Evolutionary conservation across 2,329 filamentous ascomycete genomes (phyloP), one percentile per base, ranked within the genome.

Genomic region (Claviceps pusilla): DNA sequence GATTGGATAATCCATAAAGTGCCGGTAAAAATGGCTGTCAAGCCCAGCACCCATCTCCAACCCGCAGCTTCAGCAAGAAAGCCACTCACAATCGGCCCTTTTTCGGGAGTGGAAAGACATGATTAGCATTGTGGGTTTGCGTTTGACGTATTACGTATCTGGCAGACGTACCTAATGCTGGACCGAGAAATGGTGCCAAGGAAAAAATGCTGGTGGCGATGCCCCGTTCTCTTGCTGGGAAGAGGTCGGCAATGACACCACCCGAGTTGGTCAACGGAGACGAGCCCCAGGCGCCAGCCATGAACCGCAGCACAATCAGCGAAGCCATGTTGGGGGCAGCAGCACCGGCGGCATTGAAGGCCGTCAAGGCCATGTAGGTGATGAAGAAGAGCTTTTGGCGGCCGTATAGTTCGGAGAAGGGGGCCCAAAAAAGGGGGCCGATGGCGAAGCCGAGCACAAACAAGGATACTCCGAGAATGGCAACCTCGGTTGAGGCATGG

Each of bases 241-340:
- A 84, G 67, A 84, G 77, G 62, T 85, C 82, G 45, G 80, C 81
- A 59, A 84, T 78, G 31, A 81, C 74, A 59, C 80, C 82, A 3
- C 79, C 79, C 1, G 77, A 75, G 59, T 83, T 83, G 7, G 80
- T 82, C 56, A 85, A 66, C 1, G 80, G 78, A 0, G 79, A 79
- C 0, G 79, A 78, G 4, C 80, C 82, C 60, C 83, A 83, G 7
- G 77, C 68, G 43, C 82, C 81, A 28, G 78, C 77, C 52, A 87
- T 76, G 68, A 87, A 87, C n/a, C 84, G 78, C 43, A 86, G 71
- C n/a, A 85, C 73, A 37, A 87, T 68, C 2, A 88, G 69, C 1
- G 78, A 77, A 50, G 70, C 70, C 56, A 83, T 79, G 59, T 77
- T 81, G 55, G 77, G 69, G 0, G 77, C 70, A 9, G 76, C 82